A percentile compares a stretch with the other conserved stretches of the same genome.
phyloP scores from a whole-genome alignment of 1,284 basidiomycete species.

The Naganishia cerealis region DNA sequence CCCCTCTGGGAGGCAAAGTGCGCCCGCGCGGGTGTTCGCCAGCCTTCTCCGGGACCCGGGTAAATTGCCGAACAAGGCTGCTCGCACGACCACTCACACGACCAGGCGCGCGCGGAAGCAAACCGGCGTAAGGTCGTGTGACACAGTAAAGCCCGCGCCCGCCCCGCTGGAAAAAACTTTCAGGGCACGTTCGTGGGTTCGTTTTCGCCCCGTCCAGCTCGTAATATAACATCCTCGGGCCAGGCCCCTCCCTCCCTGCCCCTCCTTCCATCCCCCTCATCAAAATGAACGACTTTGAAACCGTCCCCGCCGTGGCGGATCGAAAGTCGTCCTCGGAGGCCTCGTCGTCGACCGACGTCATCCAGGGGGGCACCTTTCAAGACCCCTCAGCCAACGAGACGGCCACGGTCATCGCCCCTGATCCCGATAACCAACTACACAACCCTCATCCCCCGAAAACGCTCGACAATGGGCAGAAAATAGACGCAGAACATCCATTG shows the following conservation, averaged over 20 bases:
- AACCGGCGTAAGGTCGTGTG: too few relatives aligned
- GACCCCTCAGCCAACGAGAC: slow-evolving; percentile 25
- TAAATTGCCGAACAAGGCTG: too few relatives aligned
- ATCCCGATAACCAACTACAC: slow-evolving; percentile 24
- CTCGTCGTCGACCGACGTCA: background rate
- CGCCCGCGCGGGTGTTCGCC: too few relatives aligned
- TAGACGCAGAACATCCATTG: slow-evolving; percentile 45
- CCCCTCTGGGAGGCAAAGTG: too few relatives aligned
- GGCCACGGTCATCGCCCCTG: slow-evolving; percentile 13
- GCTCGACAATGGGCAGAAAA: slow-evolving; percentile 24
- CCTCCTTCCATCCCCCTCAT: background rate
- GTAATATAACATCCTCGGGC: background rate
- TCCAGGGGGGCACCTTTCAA: background rate
- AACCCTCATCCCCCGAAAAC: slow-evolving; percentile 25
- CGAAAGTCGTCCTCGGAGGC: slow-evolving; percentile 3
- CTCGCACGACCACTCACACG: too few relatives aligned
- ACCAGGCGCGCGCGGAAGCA: too few relatives aligned
- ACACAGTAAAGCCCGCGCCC: too few relatives aligned
- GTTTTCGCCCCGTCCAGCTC: too few relatives aligned
- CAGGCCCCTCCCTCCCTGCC: background rate
- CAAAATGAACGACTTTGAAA: slow-evolving; percentile 8
- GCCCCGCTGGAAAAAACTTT: background rate
- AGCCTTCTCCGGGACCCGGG: too few relatives aligned
- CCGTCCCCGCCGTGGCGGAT: background rate
- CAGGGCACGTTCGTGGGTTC: background rate